A percentile compares a stretch with the other conserved stretches of the same genome.
Conservation (phyloP, 2,329 filamentous ascomycete genomes). For the Colletotrichum scovillei region DNA sequence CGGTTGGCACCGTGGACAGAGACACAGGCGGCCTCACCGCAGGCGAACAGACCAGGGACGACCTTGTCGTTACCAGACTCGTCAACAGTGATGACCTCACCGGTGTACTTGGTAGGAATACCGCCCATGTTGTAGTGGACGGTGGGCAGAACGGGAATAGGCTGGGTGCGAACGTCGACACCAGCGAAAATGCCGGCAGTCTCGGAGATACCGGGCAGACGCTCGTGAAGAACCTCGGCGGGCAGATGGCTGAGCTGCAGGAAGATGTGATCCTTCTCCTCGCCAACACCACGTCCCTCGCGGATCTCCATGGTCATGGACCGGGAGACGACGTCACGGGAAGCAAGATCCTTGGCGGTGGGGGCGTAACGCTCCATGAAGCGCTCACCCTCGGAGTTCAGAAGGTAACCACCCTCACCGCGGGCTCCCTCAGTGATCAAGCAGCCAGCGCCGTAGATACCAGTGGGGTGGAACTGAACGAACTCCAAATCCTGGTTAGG, state of each 20-base stretch:
- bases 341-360: slow-evolving; percentile 97
- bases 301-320: slow-evolving; percentile 99
- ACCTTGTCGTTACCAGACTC: slow-evolving; percentile 89
- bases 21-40: slow-evolving; percentile 96
- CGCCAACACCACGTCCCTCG: slow-evolving; percentile 94
- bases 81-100: slow-evolving; percentile 92
- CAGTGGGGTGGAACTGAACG: slow-evolving; percentile 98
- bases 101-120: slow-evolving; percentile 97
- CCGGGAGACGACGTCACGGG: slow-evolving; percentile 94
- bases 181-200: slow-evolving; percentile 97
- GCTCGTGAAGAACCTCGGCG: slow-evolving; percentile 90
- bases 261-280: slow-evolving; percentile 98
- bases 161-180: slow-evolving; percentile 96
- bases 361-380: slow-evolving; percentile 99
- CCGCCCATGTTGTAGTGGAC: slow-evolving; percentile 99
- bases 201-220: slow-evolving; percentile 98
- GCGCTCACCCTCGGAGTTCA: slow-evolving; percentile 97
- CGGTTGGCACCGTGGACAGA: slow-evolving; percentile 99
- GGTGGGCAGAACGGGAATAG: slow-evolving; percentile 94
- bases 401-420: slow-evolving; percentile 97
- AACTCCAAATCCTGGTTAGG: slow-evolving; percentile 99
- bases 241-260: slow-evolving; percentile 97
- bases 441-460: slow-evolving; percentile 98
- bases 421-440: slow-evolving; percentile 98
- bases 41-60: slow-evolving; percentile 94